Evolutionary conservation across 106 monocot species (phyloP), one percentile per base, ranked within the genome.

Genomic region (Phalaenopsis aphrodite): DNA sequence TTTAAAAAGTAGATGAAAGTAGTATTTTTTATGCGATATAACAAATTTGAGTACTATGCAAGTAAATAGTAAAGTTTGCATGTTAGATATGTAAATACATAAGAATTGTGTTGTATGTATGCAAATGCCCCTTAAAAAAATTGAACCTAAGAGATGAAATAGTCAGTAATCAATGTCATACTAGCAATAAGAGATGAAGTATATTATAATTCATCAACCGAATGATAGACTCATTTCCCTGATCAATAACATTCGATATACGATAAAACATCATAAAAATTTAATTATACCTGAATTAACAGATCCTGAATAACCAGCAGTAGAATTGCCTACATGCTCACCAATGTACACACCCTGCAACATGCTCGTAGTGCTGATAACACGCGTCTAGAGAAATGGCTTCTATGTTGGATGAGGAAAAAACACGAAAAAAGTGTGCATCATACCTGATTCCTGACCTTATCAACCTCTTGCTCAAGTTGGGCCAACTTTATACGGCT

Each of bases 331-430:
- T 58, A 88, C 76, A 80, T 83, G 72, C 36, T 87, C 88, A 83
- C 86, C 80, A 75, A 87, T 55, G 41, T 86, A 87, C 19, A 77
- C 79, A 83, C 90, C 84, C 93, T 96, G 85, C 84, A 87, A 58
- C 39, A 76, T 49, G 36, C 49, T 24, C 52, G 46, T 37, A 75
- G 71, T 11, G 41, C 75, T 19, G 41, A 52, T 45, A 19, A 58
- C 49, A 65, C 37, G 21, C 73, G 18, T 17, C 18, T 76, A 66
- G 38, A 76, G 56, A 57, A 15, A 30, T 46, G 75, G 39, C 42
- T 2, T 38, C 15, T 48, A 4, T 30, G 48, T 48, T 76, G 18
- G 30, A 48, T 9, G 30, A 23, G 30, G 49, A 76, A 24, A 76
- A 69, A 39, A 10, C 38, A 69, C 8, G 52, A 8, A 76, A 3